Conservation (phyloP, 495 filamentous ascomycete genomes). For the Choiromyces venosus region DNA sequence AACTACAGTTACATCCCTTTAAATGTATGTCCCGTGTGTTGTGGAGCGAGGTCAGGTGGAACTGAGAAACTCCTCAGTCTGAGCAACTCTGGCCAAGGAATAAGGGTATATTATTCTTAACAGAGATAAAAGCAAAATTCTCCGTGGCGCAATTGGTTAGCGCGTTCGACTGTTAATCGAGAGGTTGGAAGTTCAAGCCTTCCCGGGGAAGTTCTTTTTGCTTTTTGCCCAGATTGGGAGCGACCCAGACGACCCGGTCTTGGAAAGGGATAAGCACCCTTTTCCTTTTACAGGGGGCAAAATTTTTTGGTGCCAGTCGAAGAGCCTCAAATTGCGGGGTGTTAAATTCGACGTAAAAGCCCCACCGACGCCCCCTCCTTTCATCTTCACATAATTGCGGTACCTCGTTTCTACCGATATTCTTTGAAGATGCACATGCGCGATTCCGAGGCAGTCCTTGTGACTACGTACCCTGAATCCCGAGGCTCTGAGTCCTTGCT, state of each 20-base stretch:
- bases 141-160: conserved; percentile 51
- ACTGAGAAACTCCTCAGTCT: too few species aligned
- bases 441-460: neutral
- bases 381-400: neutral
- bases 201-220: conserved; percentile 41
- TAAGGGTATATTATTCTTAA: neutral
- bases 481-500: neutral
- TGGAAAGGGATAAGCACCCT: neutral
- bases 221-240: neutral
- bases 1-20: too few species aligned
- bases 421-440: neutral
- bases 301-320: neutral
- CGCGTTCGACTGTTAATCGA: conserved; percentile 52
- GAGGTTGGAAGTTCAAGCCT: conserved; percentile 52
- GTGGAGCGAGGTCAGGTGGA: neutral
- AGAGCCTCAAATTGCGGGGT: neutral
- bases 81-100: too few species aligned
- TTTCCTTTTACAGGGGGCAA: neutral
- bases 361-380: neutral
- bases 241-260: neutral
- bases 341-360: neutral
- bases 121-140: neutral
- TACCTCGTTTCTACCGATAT: neutral
- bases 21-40: too few species aligned
- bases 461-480: neutral